Conservation (phyloP, 805 yeast species). For the Helenozyma baotianmanensis region DNA sequence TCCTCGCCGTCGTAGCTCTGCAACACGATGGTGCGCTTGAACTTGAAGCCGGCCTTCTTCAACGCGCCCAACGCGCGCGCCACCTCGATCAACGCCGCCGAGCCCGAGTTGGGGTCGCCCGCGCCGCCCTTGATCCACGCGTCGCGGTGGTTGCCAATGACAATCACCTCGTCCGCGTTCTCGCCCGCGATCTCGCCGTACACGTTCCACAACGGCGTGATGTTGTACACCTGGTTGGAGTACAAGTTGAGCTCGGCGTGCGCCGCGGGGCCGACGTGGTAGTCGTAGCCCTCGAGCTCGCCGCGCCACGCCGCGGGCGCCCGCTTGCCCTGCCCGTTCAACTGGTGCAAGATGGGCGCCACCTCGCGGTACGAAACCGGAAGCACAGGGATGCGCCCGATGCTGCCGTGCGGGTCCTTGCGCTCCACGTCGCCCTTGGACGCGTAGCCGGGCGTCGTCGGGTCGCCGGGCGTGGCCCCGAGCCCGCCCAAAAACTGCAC, state of each 20-base stretch:
- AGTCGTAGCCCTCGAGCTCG: conserved; percentile 40
- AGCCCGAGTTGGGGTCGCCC: conserved; percentile 74
- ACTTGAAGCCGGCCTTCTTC: conserved; percentile 61
- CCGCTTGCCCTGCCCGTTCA: conserved; percentile 56
- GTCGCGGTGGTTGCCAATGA: conserved; percentile 75
- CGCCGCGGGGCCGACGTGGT: conserved; percentile 49
- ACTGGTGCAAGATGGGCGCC: conserved; percentile 51
- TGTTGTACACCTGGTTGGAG: conserved; percentile 57
- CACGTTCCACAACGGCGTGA: conserved; percentile 59
- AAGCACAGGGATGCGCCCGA: conserved; percentile 65
- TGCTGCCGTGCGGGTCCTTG: conserved; percentile 24
- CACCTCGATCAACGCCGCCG: conserved; percentile 60
- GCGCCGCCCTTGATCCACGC: conserved; percentile 81
- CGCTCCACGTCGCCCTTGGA: conserved; percentile 29
- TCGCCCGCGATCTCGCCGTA: conserved; percentile 57
- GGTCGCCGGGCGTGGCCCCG: conserved; percentile 63
- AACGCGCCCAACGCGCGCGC: conserved; percentile 56
- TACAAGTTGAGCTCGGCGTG: conserved; percentile 45
- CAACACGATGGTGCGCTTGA: conserved; percentile 62
- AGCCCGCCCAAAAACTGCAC: conserved; percentile 51
- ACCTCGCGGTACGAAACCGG: conserved; percentile 67
- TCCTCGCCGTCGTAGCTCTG: conserved; percentile 85
- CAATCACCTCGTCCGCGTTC: conserved; percentile 48
- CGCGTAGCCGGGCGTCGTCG: conserved; percentile 70
- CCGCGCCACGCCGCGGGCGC: conserved; percentile 37